Percentiles rank a stretch among this genome's conserved stretches.
phyloP scores from a whole-genome alignment of 805 yeast species.

The Wickerhamomyces bovis region DNA sequence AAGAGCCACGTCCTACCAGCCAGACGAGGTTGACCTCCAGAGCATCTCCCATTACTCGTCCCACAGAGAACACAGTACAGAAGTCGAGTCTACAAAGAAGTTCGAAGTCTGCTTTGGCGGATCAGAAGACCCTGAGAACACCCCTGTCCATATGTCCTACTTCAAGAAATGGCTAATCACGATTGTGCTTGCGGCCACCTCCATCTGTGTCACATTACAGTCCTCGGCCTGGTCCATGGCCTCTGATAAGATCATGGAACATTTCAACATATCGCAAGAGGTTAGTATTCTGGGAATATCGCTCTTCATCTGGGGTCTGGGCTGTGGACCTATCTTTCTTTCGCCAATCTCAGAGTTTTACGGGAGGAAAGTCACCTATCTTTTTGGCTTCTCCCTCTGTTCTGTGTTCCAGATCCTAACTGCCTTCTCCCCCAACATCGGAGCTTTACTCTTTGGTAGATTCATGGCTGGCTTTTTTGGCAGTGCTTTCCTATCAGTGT shows the following conservation, averaged over 20 bases:
- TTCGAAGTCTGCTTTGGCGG: constrained; percentile 27
- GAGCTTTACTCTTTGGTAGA: constrained; percentile 59
- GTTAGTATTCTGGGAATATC: constrained; percentile 52
- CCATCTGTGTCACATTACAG: constrained; percentile 59
- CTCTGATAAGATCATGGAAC: constrained; percentile 39
- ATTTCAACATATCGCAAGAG: constrained; percentile 50
- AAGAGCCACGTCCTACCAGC: constrained; percentile 4
- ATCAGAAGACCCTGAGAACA: constrained; percentile 26
- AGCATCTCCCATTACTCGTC: constrained; percentile 10
- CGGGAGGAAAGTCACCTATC: constrained; percentile 55
- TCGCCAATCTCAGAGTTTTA: constrained; percentile 66
- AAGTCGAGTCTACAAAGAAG: constrained; percentile 2
- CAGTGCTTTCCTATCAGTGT: constrained; percentile 67
- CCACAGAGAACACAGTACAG: constrained; percentile 1
- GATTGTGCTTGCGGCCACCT: constrained; percentile 43
- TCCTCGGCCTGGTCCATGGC: constrained; percentile 67
- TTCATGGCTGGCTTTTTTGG: constrained; percentile 69
- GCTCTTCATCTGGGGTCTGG: constrained; percentile 65
- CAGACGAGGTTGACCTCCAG: constrained; percentile 17
- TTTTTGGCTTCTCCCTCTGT: constrained; percentile 57
- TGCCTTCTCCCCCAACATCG: constrained; percentile 55
- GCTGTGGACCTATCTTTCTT: constrained; percentile 56
- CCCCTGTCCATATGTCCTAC: constrained; percentile 30
- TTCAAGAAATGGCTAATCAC: constrained; percentile 55
- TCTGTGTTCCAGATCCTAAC: constrained; percentile 46